These are phyloP conservation scores for Leishmania mexicana DNA, from an alignment of 208 protist genomes.

Conservation along the genomic window DNA sequence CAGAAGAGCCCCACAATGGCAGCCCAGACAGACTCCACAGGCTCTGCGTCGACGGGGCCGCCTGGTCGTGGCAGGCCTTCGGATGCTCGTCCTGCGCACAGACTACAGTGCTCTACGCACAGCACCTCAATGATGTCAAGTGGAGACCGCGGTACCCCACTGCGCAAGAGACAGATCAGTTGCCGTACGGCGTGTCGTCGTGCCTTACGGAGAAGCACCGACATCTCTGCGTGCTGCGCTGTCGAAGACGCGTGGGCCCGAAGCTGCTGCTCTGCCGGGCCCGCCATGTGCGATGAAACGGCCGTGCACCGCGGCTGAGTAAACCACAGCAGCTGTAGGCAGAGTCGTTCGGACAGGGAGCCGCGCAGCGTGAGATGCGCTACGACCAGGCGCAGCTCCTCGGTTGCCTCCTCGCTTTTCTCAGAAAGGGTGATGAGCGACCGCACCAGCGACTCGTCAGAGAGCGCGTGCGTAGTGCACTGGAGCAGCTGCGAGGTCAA, in stretches of 20 bases:
- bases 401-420: neutral
- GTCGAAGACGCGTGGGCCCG: neutral
- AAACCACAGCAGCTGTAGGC: constrained; percentile 25
- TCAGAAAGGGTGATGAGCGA: constrained; percentile 17
- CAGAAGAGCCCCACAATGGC: constrained; percentile 7
- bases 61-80: neutral
- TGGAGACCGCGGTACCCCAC: neutral
- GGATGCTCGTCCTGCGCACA: neutral
- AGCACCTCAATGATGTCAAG: constrained; percentile 10
- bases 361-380: constrained; percentile 23
- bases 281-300: neutral
- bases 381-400: constrained; percentile 25
- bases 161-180: neutral
- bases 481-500: constrained; percentile 19
- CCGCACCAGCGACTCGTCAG: constrained; percentile 27
- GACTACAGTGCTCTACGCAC: constrained; percentile 15
- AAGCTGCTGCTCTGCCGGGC: neutral
- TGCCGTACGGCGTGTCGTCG: constrained; percentile 14
- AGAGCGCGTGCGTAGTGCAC: constrained; percentile 25
- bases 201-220: constrained; percentile 5
- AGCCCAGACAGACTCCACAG: constrained; percentile 3
- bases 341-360: constrained; percentile 19
- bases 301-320: neutral
- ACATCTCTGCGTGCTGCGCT: neutral
- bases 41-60: neutral